These are phyloP conservation scores for Russula vinacea DNA, from an alignment of 768 basidiomycete species.

Conservation along the genomic window DNA sequence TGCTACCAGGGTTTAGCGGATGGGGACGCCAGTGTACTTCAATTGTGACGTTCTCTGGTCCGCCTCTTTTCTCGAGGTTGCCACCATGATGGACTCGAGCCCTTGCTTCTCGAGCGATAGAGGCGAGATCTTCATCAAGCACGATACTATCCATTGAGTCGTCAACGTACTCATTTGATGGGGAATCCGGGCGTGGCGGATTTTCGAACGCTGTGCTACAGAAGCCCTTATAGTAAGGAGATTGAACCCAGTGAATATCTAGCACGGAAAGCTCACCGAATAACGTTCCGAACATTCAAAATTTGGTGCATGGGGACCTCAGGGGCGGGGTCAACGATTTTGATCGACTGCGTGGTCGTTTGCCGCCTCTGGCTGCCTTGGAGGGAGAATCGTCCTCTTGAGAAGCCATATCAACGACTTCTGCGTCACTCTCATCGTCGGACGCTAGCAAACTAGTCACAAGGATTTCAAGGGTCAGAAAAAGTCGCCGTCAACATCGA, in stretches of 20 bases:
- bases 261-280: conserved; percentile 46
- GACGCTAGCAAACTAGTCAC: conserved; percentile 38
- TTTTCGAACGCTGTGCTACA: conserved; percentile 49
- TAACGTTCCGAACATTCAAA: conserved; percentile 53
- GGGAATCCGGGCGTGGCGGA: conserved; percentile 46
- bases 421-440: conserved; percentile 48
- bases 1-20: conserved; percentile 47
- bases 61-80: conserved; percentile 32
- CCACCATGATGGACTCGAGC: conserved; percentile 33
- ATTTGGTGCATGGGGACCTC: conserved; percentile 52
- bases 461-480: not conserved
- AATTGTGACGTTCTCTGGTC: conserved; percentile 45
- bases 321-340: conserved; percentile 78
- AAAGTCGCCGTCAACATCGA: not conserved
- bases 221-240: not conserved
- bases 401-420: conserved; percentile 38
- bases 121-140: conserved; percentile 60
- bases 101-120: conserved; percentile 47
- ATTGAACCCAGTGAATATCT: conserved; percentile 9
- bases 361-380: not conserved
- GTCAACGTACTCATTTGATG: conserved; percentile 42
- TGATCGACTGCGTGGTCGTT: conserved; percentile 55
- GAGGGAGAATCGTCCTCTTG: conserved; percentile 39
- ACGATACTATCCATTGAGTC: conserved; percentile 50
- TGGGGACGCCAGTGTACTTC: conserved; percentile 65